phyloP scores from a whole-genome alignment of 2,329 filamentous ascomycete genomes.

The Dendryphion nanum region DNA sequence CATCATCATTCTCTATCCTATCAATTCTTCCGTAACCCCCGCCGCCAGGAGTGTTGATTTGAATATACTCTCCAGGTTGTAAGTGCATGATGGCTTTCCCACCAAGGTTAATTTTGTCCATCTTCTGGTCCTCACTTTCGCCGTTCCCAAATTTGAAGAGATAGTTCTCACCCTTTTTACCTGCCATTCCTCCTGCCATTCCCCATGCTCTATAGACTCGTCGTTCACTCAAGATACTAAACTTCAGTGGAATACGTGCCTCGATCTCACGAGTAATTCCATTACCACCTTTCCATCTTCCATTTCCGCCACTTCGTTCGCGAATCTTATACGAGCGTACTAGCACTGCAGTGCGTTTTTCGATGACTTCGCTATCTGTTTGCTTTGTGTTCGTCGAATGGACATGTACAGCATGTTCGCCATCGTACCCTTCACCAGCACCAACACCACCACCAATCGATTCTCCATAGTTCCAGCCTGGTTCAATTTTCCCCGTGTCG shows the following conservation, averaged over 20 bases:
- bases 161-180: conserved; percentile 28
- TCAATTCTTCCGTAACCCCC: not conserved
- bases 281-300: conserved; percentile 28
- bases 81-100: conserved; percentile 1
- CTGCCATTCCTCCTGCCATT: conserved; percentile 30
- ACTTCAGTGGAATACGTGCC: conserved; percentile 23
- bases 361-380: conserved; percentile 36
- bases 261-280: conserved; percentile 32
- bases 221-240: conserved; percentile 31
- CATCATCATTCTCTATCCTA: too few species aligned
- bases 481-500: conserved; percentile 11
- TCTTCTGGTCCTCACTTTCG: conserved; percentile 21
- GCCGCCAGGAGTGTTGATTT: conserved; percentile 2
- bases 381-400: conserved; percentile 41
- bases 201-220: conserved; percentile 34
- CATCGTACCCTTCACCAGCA: conserved; percentile 32
- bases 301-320: conserved; percentile 27
- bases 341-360: conserved; percentile 36
- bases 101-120: conserved; percentile 12
- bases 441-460: conserved; percentile 38
- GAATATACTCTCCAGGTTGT: conserved; percentile 3
- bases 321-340: conserved; percentile 32
- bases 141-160: too few species aligned
- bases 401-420: conserved; percentile 31
- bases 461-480: conserved; percentile 36